Conservation (phyloP, 257 asterid genomes). For the Salvia miltiorrhiza region DNA sequence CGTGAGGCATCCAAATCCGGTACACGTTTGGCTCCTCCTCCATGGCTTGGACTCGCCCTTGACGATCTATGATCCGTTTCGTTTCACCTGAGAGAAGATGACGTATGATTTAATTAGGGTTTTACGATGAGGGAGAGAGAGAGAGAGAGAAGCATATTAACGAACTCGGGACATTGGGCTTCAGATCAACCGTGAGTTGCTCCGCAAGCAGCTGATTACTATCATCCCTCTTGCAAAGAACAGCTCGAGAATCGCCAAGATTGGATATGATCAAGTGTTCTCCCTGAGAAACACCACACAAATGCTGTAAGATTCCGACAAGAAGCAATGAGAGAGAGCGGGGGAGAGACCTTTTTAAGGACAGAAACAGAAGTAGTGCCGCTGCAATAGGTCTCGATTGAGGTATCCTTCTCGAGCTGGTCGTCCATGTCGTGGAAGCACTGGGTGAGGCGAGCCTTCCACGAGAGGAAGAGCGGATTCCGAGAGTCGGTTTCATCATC, state of each 20-base stretch:
- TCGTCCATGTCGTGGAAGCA: conserved; percentile 65
- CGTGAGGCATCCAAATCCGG: conserved; percentile 88
- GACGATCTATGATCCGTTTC: conserved; percentile 44
- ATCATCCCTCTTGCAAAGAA: conserved; percentile 57
- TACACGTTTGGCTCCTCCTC: conserved; percentile 73
- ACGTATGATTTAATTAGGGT: neutral
- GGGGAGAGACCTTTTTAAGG: conserved; percentile 48
- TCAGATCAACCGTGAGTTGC: conserved; percentile 82
- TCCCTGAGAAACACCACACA: conserved; percentile 37
- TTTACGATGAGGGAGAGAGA: neutral
- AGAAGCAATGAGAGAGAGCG: neutral
- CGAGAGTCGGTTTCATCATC: neutral
- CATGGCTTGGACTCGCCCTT: conserved; percentile 83
- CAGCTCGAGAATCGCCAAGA: conserved; percentile 87
- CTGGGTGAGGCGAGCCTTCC: conserved; percentile 55
- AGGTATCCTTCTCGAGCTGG: conserved; percentile 45
- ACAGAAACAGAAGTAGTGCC: conserved; percentile 76
- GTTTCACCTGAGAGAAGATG: conserved; percentile 47
- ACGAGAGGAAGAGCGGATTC: conserved; percentile 42
- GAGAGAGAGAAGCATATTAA: neutral
- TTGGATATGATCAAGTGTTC: conserved; percentile 70
- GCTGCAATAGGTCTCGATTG: conserved; percentile 74
- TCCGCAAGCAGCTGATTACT: conserved; percentile 46
- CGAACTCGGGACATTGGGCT: conserved; percentile 79
- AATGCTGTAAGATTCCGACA: neutral